These are phyloP conservation scores for Hyparrhenia diplandra DNA, from an alignment of 176 grass and related monocot species.

Conservation along the genomic window DNA sequence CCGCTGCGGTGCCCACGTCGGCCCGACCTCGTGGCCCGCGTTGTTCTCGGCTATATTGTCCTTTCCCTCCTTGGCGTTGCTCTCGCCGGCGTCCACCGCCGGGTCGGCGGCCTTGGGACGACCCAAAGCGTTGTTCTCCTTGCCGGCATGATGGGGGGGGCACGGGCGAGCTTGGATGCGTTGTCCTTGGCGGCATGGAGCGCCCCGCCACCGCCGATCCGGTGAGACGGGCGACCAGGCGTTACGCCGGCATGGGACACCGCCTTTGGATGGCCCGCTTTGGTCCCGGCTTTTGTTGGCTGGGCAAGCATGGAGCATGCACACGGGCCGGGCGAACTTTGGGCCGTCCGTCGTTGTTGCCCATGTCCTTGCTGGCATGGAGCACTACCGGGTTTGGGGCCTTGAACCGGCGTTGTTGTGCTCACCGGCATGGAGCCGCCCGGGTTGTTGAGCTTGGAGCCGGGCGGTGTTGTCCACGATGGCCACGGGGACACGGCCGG, in stretches of 20 bases:
- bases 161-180: not conserved
- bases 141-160: not conserved
- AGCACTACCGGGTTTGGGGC: not conserved
- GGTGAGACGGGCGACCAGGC: too few species aligned
- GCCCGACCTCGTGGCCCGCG: not conserved
- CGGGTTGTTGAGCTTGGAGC: not conserved
- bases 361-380: not conserved
- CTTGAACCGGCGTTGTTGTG: not conserved
- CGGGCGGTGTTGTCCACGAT: not conserved
- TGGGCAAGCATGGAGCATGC: too few species aligned
- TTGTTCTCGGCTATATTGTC: not conserved
- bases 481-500: too few species aligned
- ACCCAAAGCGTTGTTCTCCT: not conserved
- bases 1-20: not conserved
- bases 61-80: too few species aligned
- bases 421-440: not conserved
- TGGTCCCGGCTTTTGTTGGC: not conserved
- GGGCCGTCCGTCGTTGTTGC: not conserved
- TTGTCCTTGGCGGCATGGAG: not conserved
- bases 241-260: too few species aligned
- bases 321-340: not conserved
- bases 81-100: not conserved
- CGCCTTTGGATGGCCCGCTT: too few species aligned
- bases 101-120: not conserved
- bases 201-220: too few species aligned